These are phyloP conservation scores for Aspergillus neoniger DNA, from an alignment of 2,329 filamentous ascomycete species.

Conservation along the genomic window DNA sequence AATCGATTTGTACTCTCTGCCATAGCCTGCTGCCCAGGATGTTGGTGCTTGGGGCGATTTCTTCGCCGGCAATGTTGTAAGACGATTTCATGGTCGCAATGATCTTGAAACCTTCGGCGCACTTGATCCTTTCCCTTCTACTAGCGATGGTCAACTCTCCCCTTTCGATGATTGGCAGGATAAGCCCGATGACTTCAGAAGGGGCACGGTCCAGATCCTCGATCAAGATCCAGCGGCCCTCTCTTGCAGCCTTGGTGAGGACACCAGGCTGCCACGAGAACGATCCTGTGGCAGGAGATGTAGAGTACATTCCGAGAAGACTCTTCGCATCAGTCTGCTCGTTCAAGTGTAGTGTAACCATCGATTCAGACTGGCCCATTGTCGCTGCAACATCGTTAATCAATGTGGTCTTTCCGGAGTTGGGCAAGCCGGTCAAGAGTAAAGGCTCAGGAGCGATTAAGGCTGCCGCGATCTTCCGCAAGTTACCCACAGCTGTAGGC, in stretches of 20 bases:
- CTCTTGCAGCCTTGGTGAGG: slow-evolving; percentile 86
- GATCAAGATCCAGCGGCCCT: slow-evolving; percentile 95
- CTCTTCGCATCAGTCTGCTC: slow-evolving; percentile 98
- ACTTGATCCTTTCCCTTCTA: slow-evolving; percentile 80
- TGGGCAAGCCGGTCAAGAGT: slow-evolving; percentile 77
- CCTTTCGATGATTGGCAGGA: slow-evolving; percentile 88
- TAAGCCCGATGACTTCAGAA: slow-evolving; percentile 88
- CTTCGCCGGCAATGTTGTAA: slow-evolving; percentile 65
- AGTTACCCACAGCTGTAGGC: slow-evolving; percentile 69
- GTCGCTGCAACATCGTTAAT: slow-evolving; percentile 79
- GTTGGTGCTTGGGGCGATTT: slow-evolving; percentile 66
- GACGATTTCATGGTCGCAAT: slow-evolving; percentile 84
- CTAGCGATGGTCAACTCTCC: slow-evolving; percentile 89
- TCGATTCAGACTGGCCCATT: slow-evolving; percentile 74
- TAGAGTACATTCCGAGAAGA: slow-evolving; percentile 90
- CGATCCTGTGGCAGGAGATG: slow-evolving; percentile 80
- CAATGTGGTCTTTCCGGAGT: slow-evolving; percentile 86
- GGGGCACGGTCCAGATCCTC: slow-evolving; percentile 95
- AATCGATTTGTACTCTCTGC: slow-evolving; percentile 70
- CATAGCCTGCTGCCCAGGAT: slow-evolving; percentile 86
- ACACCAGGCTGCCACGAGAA: slow-evolving; percentile 93
- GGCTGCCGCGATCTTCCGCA: slow-evolving; percentile 67
- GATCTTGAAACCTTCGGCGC: slow-evolving; percentile 81
- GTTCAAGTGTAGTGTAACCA: slow-evolving; percentile 95
- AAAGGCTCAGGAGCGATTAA: slow-evolving; percentile 71